Conservation (phyloP, 2,329 filamentous ascomycete species). For the Talaromyces marneffei region DNA sequence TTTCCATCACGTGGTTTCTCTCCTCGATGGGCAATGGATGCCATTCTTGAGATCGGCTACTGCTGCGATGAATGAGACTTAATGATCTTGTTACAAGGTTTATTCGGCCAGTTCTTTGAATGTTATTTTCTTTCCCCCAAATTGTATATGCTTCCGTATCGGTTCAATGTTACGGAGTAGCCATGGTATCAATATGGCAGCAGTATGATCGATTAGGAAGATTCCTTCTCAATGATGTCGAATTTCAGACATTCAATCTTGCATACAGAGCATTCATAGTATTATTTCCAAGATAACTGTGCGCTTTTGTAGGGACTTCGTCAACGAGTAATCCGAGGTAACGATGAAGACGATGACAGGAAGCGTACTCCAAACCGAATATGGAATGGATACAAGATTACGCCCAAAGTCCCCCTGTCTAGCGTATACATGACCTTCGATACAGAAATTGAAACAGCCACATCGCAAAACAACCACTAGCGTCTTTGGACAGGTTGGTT, state of each 20-base stretch:
- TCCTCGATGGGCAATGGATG: slow-evolving; percentile 8
- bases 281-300: neutral
- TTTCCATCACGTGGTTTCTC: slow-evolving; percentile 3
- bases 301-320: neutral
- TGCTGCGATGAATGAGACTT: neutral
- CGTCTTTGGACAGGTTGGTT: neutral
- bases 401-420: neutral
- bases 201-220: neutral
- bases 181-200: neutral
- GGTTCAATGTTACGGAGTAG: neutral
- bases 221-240: neutral
- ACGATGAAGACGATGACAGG: neutral
- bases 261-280: neutral
- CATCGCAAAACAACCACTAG: neutral
- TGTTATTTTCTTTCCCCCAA: neutral
- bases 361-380: neutral
- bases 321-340: neutral
- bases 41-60: slow-evolving; percentile 3
- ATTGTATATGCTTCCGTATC: neutral
- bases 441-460: too few relatives aligned
- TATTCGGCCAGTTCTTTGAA: neutral
- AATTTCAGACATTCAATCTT: too few relatives aligned
- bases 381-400: neutral
- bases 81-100: neutral
- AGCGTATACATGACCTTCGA: neutral